Evolutionary conservation across 2,329 filamentous ascomycete species (phyloP).

Genomic region (Karstenula rhodostoma): DNA sequence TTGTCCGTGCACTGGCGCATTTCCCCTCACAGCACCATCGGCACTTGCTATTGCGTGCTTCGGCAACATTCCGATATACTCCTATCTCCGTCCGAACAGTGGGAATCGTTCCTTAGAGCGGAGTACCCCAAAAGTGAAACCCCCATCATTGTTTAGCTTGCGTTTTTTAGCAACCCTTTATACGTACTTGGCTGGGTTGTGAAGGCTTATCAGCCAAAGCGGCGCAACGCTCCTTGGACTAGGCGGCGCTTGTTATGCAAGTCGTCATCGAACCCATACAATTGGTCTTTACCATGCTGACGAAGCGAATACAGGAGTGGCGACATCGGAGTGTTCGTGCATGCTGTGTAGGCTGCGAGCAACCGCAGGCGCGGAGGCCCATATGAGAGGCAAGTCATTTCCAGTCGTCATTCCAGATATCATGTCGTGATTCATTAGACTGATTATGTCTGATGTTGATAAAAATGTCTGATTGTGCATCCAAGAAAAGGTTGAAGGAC

Average conservation of each 20-base stretch:
- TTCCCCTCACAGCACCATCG: constrained; percentile 23
- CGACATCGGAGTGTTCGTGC: constrained; percentile 14
- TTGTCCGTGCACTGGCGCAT: constrained; percentile 16
- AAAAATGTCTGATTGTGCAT: background rate
- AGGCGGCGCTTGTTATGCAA: constrained; percentile 2
- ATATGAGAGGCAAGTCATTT: background rate
- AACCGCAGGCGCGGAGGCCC: background rate
- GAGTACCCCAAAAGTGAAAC: background rate
- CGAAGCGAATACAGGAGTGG: constrained; percentile 5
- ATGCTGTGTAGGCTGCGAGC: background rate
- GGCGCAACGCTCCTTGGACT: background rate
- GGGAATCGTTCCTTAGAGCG: constrained; percentile 5
- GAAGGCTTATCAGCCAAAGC: background rate
- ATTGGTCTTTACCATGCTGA: constrained; percentile 4
- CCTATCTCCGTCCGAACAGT: constrained; percentile 12
- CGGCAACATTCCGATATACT: constrained; percentile 15
- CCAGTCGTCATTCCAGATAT: constrained; percentile 22
- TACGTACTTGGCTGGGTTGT: background rate
- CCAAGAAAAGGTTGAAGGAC: background rate
- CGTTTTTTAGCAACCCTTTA: background rate
- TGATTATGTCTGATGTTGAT: background rate
- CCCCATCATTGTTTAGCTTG: background rate
- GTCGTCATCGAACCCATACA: constrained; percentile 17
- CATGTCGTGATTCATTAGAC: constrained; percentile 21
- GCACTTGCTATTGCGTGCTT: constrained; percentile 30